phyloP scores from a whole-genome alignment of 306 rosid genomes.

The Cucurbita ficifolia region DNA sequence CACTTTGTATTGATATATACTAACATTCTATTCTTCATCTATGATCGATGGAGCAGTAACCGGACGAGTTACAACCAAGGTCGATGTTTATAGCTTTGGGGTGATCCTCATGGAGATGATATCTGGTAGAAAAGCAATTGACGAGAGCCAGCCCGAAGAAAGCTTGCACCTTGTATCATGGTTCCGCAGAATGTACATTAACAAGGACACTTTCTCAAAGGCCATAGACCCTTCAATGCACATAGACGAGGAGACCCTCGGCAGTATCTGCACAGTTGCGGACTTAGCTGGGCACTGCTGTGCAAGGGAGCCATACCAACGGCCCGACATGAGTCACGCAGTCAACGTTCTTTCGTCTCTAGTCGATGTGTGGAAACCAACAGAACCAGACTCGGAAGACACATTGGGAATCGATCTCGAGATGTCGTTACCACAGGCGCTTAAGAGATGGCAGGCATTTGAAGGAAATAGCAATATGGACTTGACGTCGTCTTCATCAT shows the following conservation, averaged over 20 bases:
- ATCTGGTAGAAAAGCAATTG: slow-evolving; percentile 69
- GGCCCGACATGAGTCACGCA: slow-evolving; percentile 74
- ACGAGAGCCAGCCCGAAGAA: slow-evolving; percentile 60
- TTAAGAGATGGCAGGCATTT: slow-evolving; percentile 50
- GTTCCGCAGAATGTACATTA: slow-evolving; percentile 46
- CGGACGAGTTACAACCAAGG: slow-evolving; percentile 73
- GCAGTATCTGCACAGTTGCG: slow-evolving; percentile 36
- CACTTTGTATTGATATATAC: background rate
- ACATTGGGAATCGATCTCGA: slow-evolving; percentile 38
- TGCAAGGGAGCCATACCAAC: slow-evolving; percentile 63
- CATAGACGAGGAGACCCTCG: slow-evolving; percentile 37
- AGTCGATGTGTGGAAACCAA: slow-evolving; percentile 70
- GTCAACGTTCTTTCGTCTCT: slow-evolving; percentile 70
- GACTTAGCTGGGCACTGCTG: slow-evolving; percentile 76
- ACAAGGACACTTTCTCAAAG: slow-evolving; percentile 27
- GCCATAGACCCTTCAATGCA: slow-evolving; percentile 44
- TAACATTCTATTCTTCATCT: background rate
- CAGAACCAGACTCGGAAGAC: slow-evolving; percentile 29
- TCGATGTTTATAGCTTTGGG: slow-evolving; percentile 81
- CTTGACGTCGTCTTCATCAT: slow-evolving; percentile 14
- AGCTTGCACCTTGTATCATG: slow-evolving; percentile 65
- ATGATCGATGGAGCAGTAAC: slow-evolving; percentile 32
- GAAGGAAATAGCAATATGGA: slow-evolving; percentile 27
- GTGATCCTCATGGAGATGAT: slow-evolving; percentile 85
- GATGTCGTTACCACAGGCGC: slow-evolving; percentile 45